phyloP scores from a whole-genome alignment of 257 asterid genomes.

The Cordia subcordata region DNA sequence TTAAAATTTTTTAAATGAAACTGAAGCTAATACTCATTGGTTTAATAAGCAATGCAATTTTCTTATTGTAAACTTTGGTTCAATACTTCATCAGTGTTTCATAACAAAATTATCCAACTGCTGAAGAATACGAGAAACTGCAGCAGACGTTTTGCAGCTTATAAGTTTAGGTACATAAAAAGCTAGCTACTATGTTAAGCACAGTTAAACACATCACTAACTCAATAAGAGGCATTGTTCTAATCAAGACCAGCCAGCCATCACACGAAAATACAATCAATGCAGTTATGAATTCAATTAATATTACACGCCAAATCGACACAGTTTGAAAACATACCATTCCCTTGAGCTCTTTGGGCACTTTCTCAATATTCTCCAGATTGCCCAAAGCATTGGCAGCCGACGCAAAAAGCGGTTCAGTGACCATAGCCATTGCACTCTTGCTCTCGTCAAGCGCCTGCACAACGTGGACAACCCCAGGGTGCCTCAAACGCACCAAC shows the following conservation, averaged over 20 bases:
- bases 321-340: conserved; percentile 39
- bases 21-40: no score
- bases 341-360: conserved; percentile 94
- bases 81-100: background rate
- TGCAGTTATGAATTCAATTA: background rate
- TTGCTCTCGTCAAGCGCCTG: conserved; percentile 95
- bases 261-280: background rate
- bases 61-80: no score
- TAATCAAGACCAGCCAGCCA: background rate
- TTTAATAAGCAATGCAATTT: no score
- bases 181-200: background rate
- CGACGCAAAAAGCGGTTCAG: conserved; percentile 92
- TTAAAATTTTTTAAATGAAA: no score
- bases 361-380: conserved; percentile 66
- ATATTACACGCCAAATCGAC: background rate
- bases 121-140: background rate
- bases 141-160: no score
- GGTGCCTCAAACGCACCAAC: conserved; percentile 92
- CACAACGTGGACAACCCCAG: conserved; percentile 96
- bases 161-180: background rate
- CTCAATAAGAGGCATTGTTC: background rate
- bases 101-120: background rate
- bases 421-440: conserved; percentile 91
- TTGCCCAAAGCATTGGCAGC: conserved; percentile 81
- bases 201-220: background rate